Conservation (phyloP, 129 eudicot genomes). For the Artemisia tridentata region DNA sequence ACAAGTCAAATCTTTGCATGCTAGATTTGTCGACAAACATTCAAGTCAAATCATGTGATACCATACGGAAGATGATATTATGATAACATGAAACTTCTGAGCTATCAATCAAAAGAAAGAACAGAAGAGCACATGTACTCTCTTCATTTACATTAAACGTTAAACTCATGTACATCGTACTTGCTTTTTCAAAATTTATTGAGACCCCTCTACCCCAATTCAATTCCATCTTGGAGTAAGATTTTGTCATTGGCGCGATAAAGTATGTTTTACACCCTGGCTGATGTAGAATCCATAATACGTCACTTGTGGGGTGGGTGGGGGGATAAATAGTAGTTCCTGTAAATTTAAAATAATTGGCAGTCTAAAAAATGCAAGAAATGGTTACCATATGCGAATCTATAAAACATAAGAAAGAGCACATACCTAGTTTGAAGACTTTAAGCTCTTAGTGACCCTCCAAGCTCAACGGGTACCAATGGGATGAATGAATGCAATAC, state of each 20-base stretch:
- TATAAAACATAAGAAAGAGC: constrained; percentile 6
- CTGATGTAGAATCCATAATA: neutral
- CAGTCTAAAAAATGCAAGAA: neutral
- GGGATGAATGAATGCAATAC: constrained; percentile 91
- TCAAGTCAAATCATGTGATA: constrained; percentile 16
- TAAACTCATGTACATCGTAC: constrained; percentile 35
- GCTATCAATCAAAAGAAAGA: constrained; percentile 10
- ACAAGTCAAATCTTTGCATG: constrained; percentile 2
- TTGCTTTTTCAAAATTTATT: constrained; percentile 22
- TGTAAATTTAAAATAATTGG: neutral
- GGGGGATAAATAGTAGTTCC: neutral
- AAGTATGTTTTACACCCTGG: constrained; percentile 15
- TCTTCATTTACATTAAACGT: constrained; percentile 25
- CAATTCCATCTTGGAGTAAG: constrained; percentile 1
- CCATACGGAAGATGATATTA: constrained; percentile 17
- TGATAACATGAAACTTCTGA: constrained; percentile 29
- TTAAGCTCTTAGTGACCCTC: constrained; percentile 69
- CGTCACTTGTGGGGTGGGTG: neutral
- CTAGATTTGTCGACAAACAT: constrained; percentile 6
- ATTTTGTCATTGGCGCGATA: constrained; percentile 6
- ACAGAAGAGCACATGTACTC: constrained; percentile 22
- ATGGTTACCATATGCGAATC: neutral
- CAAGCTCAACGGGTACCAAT: constrained; percentile 81
- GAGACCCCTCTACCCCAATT: constrained; percentile 18
- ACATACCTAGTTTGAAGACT: constrained; percentile 7